These are phyloP conservation scores for Termitomyces sp. DNA, from an alignment of 768 basidiomycete species.

Conservation along the genomic window DNA sequence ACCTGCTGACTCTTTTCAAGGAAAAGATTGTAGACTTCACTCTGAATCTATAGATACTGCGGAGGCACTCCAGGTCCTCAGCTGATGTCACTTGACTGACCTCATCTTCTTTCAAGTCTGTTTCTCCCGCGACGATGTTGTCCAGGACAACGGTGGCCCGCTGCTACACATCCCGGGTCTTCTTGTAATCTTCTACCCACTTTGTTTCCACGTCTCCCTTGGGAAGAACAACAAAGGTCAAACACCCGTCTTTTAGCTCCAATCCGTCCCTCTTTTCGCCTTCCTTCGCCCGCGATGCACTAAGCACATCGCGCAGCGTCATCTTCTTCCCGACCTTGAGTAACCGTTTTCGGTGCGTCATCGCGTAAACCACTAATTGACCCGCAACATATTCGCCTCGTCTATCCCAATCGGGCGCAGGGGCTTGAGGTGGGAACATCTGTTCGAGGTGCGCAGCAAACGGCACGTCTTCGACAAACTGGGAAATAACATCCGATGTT, in stretches of 20 bases:
- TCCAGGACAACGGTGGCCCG: background rate
- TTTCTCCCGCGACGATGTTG: slow-evolving; percentile 1
- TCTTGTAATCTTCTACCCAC: slow-evolving; percentile 91
- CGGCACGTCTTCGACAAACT: slow-evolving; percentile 82
- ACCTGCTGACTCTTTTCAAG: slow-evolving; percentile 3
- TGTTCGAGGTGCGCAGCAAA: slow-evolving; percentile 72
- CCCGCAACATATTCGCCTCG: slow-evolving; percentile 62
- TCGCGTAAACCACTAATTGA: slow-evolving; percentile 78
- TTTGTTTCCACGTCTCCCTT: slow-evolving; percentile 73
- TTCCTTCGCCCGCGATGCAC: slow-evolving; percentile 56
- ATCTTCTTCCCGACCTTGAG: slow-evolving; percentile 92
- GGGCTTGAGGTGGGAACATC: slow-evolving; percentile 79
- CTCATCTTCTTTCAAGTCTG: background rate
- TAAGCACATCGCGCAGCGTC: slow-evolving; percentile 76
- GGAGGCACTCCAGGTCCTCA: background rate
- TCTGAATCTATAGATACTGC: background rate
- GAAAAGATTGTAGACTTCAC: background rate
- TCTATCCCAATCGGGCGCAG: slow-evolving; percentile 75
- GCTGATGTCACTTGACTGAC: slow-evolving; percentile 4
- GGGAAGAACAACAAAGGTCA: slow-evolving; percentile 77
- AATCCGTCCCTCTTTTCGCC: slow-evolving; percentile 72
- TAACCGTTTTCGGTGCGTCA: slow-evolving; percentile 71
- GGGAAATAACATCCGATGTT: slow-evolving; percentile 84
- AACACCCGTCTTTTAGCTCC: slow-evolving; percentile 78
- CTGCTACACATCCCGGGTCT: slow-evolving; percentile 32